These are phyloP conservation scores for Coprinellus aureogranulatus DNA, from an alignment of 768 basidiomycete species.

Conservation along the genomic window DNA sequence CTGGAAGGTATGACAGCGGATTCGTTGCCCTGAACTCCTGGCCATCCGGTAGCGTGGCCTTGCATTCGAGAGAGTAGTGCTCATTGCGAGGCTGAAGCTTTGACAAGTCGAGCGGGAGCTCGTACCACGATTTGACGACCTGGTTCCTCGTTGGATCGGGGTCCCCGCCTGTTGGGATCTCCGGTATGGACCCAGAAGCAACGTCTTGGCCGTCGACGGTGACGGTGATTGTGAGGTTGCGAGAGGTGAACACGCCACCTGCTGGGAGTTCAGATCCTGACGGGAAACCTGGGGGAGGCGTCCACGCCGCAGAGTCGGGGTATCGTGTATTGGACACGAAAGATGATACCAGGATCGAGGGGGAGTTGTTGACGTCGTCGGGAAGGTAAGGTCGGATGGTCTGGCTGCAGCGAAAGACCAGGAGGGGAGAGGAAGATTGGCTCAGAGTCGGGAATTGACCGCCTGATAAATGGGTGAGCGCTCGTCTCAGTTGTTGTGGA, in stretches of 20 bases:
- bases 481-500: not conserved
- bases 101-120: constrained; percentile 48
- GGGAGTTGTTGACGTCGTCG: constrained; percentile 42
- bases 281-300: constrained; percentile 21
- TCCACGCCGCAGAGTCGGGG: constrained; percentile 44
- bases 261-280: too few species aligned
- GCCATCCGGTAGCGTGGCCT: constrained; percentile 30
- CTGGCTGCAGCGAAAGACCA: constrained; percentile 58
- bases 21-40: constrained; percentile 47
- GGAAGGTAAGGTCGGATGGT: constrained; percentile 60
- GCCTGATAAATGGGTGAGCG: constrained; percentile 38
- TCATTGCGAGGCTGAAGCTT: constrained; percentile 41
- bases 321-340: constrained; percentile 48
- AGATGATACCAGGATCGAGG: constrained; percentile 51
- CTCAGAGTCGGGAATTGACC: constrained; percentile 16
- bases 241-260: not conserved
- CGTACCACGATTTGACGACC: constrained; percentile 27
- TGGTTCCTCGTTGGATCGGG: not conserved
- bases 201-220: constrained; percentile 44
- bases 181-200: constrained; percentile 41
- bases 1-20: constrained; percentile 48
- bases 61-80: constrained; percentile 37
- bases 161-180: constrained; percentile 40
- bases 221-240: constrained; percentile 41
- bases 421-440: constrained; percentile 32